Percentiles rank a stretch among this genome's conserved stretches.
These are phyloP conservation scores for Aspergillus cristatus DNA, from an alignment of 495 filamentous ascomycete species.

Conservation along the genomic window DNA sequence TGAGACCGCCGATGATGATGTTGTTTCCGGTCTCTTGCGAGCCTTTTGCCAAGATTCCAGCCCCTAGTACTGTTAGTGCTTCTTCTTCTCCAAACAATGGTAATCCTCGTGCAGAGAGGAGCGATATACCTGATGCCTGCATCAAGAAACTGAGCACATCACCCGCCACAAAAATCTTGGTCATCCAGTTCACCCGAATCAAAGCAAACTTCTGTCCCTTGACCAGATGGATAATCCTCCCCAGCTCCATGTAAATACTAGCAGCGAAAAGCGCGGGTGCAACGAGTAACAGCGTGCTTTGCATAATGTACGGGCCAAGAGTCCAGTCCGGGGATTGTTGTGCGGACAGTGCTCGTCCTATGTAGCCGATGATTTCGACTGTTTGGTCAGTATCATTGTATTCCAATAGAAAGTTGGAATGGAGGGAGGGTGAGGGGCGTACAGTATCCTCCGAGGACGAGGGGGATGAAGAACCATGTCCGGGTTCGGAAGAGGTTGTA, in stretches of 20 bases:
- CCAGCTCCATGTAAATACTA: conserved; percentile 49
- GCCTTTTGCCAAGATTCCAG: conserved; percentile 19
- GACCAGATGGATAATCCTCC: conserved; percentile 34
- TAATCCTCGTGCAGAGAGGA: not conserved
- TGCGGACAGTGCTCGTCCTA: conserved; percentile 21
- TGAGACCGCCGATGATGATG: conserved; percentile 36
- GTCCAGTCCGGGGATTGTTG: conserved; percentile 17
- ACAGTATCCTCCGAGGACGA: conserved; percentile 45
- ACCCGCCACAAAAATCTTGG: conserved; percentile 31
- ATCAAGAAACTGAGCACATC: conserved; percentile 33
- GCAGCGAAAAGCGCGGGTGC: conserved; percentile 45
- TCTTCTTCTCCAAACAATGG: not conserved
- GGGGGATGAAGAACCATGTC: conserved; percentile 45
- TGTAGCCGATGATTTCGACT: conserved; percentile 34
- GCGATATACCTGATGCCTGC: conserved; percentile 20
- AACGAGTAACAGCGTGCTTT: conserved; percentile 37
- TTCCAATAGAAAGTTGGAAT: not conserved
- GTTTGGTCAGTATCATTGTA: not conserved
- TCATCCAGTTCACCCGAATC: conserved; percentile 35
- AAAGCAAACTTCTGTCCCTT: conserved; percentile 28
- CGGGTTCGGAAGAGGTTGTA: conserved; percentile 29
- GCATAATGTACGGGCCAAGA: conserved; percentile 34
- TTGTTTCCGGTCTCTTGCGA: conserved; percentile 11
- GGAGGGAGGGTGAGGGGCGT: conserved; percentile 10
- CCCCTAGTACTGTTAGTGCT: conserved; percentile 10